Evolutionary conservation across 1,284 basidiomycete species (phyloP), one percentile per base, ranked within the genome.

Genomic region (Gymnopus androsaceus): DNA sequence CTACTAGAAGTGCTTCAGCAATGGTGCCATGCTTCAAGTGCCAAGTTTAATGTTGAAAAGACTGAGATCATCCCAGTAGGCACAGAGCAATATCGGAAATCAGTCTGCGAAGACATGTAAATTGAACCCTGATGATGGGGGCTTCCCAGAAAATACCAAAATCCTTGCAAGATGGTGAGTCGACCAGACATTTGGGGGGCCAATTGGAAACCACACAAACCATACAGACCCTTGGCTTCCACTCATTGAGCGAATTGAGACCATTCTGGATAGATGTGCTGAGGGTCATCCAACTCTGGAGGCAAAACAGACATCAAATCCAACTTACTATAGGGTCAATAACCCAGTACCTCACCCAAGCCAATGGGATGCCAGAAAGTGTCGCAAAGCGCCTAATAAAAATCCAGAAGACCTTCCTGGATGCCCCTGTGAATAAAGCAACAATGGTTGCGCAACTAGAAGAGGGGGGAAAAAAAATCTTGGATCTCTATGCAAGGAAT

Each of bases 1-100:
- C 60, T 72, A 0, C 31, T 61, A 23, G 1, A n/a, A 0, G 65
- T 69, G 0, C 63, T 73, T 0, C 41, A 63, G 0, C 45, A 36
- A 1, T 72, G 69, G 70, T 74, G 72, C 54, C 11, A 19, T 0
- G 72, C 67, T 0, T 67, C 72, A 1, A 63, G 63, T 0, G 70
- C 71, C 1, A 66, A 64, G n/a, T 75, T 75, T 50, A 75, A 75
- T 53, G 55, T 61, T 0, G 48, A 50, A 0, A 75, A 75, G 50
- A 75, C 71, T 0, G 68, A 70, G 51, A 63, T 72, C 0, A 64
- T 76, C 1, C 73, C 70, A 0, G 62, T 74, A 0, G 71, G 72
- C 2, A 27, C 38, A 9, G 15, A 27, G 4, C 42, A 50, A 23
- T 63, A 59, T 60, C 27, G 62, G 11, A 38, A 36, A n/a, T 34